Evolutionary conservation across 306 rosid species (phyloP).

Genomic region (Malus orientalis): DNA sequence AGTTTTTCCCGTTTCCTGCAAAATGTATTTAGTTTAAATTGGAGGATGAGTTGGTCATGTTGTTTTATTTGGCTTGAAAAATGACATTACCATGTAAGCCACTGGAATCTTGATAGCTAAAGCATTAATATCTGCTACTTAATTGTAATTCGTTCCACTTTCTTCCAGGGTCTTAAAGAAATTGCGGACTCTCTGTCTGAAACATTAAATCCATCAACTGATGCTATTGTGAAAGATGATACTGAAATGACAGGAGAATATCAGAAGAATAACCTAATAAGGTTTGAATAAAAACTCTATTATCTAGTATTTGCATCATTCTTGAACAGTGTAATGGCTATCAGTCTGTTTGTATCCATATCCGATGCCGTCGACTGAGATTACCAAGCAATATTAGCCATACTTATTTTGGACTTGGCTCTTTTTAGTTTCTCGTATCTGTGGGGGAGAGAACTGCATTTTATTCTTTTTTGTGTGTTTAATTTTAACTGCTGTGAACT

Average conservation of each 20-base stretch:
- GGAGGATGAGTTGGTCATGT: background rate
- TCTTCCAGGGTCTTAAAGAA: conserved; percentile 76
- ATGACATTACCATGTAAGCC: background rate
- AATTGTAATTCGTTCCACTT: conserved; percentile 6
- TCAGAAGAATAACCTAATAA: conserved; percentile 34
- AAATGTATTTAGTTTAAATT: background rate
- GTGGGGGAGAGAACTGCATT: background rate
- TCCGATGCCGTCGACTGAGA: background rate
- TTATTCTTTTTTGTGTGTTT: background rate
- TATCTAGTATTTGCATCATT: background rate
- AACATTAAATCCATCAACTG: conserved; percentile 28
- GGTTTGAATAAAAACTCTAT: conserved; percentile 39
- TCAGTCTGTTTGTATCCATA: background rate
- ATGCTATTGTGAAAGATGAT: conserved; percentile 27
- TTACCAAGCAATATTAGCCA: background rate
- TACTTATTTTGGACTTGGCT: background rate
- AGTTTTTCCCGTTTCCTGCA: background rate
- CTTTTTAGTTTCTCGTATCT: background rate
- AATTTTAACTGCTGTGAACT: background rate
- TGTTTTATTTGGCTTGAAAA: background rate
- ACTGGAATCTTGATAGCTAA: background rate
- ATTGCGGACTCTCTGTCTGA: conserved; percentile 32
- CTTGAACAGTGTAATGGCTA: background rate
- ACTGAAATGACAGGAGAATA: conserved; percentile 26
- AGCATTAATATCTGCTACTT: background rate